These are phyloP conservation scores for Cucurbita maxima DNA, from an alignment of 306 rosid species.

Conservation along the genomic window DNA sequence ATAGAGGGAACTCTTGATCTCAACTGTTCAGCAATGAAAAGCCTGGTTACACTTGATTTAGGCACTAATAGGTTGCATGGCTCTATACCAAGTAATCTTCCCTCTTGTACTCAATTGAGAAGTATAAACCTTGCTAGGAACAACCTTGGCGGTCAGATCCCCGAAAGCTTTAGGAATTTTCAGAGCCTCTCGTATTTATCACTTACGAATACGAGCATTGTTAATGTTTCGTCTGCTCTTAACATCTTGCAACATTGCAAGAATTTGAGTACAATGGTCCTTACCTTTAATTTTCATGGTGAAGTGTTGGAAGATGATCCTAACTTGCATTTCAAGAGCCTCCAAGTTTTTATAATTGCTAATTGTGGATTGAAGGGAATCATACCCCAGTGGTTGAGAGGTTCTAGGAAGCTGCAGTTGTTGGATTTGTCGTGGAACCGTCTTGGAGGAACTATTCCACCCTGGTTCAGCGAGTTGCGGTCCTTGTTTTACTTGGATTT, in stretches of 20 bases:
- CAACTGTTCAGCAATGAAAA: constrained; percentile 18
- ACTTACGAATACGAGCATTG: constrained; percentile 7
- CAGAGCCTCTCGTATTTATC: constrained; percentile 11
- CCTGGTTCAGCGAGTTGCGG: constrained; percentile 20
- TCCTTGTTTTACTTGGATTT: constrained; percentile 15
- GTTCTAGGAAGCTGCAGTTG: constrained; percentile 21
- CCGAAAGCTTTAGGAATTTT: constrained; percentile 15
- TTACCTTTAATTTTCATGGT: constrained; percentile 13
- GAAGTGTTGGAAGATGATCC: constrained; percentile 19
- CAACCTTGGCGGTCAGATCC: constrained; percentile 11
- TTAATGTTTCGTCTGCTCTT: constrained; percentile 22
- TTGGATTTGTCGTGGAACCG: constrained; percentile 33
- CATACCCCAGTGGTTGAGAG: constrained; percentile 33
- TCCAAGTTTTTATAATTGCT: constrained; percentile 16
- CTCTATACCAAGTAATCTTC: constrained; percentile 19
- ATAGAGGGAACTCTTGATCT: constrained; percentile 8
- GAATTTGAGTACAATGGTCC: constrained; percentile 14
- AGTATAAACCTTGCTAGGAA: constrained; percentile 13
- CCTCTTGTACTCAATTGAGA: constrained; percentile 15
- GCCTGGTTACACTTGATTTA: constrained; percentile 17
- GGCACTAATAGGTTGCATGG: constrained; percentile 19
- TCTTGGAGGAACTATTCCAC: constrained; percentile 18
- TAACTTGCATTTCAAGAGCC: constrained; percentile 13
- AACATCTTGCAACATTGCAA: constrained; percentile 19
- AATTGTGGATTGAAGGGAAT: constrained; percentile 24